Percentiles rank a stretch among this genome's conserved stretches.
Evolutionary conservation across 2,329 filamentous ascomycete genomes (phyloP).

Genomic region (Lachnellula occidentalis): DNA sequence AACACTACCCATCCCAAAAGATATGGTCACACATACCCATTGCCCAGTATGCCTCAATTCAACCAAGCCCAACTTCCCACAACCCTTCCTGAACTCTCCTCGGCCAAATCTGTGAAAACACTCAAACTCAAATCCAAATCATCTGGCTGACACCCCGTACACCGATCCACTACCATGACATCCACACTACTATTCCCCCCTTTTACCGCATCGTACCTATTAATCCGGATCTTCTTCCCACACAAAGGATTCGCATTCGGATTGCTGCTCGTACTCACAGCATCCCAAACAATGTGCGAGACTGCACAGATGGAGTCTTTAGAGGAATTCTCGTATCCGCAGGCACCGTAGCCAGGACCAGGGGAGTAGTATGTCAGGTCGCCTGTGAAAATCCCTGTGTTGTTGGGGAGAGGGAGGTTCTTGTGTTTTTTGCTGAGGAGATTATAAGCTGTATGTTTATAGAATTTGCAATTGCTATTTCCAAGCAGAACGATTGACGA

Average conservation of each 20-base stretch:
- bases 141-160: slow-evolving; percentile 37
- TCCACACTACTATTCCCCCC: slow-evolving; percentile 52
- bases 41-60: slow-evolving; percentile 6
- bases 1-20: not conserved
- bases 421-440: slow-evolving; percentile 9
- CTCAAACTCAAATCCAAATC: slow-evolving; percentile 40
- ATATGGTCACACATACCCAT: too few relatives aligned
- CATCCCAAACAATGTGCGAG: slow-evolving; percentile 62
- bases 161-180: slow-evolving; percentile 59
- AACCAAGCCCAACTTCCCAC: slow-evolving; percentile 35
- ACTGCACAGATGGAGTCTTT: slow-evolving; percentile 61
- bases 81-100: slow-evolving; percentile 38
- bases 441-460: not conserved
- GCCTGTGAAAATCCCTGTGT: slow-evolving; percentile 49
- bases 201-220: slow-evolving; percentile 41
- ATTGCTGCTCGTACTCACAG: slow-evolving; percentile 43
- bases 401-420: slow-evolving; percentile 47
- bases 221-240: slow-evolving; percentile 58
- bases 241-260: slow-evolving; percentile 65
- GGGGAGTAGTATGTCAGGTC: slow-evolving; percentile 67
- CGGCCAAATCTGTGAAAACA: slow-evolving; percentile 41
- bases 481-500: slow-evolving; percentile 1
- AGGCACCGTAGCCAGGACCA: slow-evolving; percentile 60
- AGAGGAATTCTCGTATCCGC: slow-evolving; percentile 51
- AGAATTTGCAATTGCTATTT: not conserved